Percentiles rank a stretch among this genome's conserved stretches.
phyloP scores from a whole-genome alignment of 257 asterid species.

The Nicotiana tomentosiformis region DNA sequence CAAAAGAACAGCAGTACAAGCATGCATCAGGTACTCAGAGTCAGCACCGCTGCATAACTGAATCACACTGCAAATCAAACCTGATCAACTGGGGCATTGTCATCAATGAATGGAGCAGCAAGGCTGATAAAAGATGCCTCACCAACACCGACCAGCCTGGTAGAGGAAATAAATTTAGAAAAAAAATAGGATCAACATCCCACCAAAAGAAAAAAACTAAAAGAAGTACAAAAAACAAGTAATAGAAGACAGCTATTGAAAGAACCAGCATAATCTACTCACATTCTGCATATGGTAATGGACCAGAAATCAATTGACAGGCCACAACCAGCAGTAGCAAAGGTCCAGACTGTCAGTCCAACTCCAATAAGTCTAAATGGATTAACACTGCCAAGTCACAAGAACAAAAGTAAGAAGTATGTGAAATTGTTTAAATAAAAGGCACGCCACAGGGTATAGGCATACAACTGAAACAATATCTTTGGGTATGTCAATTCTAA shows the following conservation, averaged over 20 bases:
- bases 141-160: slow-evolving; percentile 97
- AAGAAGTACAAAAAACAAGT: not conserved
- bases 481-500: not conserved
- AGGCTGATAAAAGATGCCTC: slow-evolving; percentile 99
- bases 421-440: slow-evolving; percentile 2
- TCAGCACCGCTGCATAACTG: not conserved
- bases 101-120: slow-evolving; percentile 98
- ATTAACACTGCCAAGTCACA: slow-evolving; percentile 54
- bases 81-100: slow-evolving; percentile 89
- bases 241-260: slow-evolving; percentile 3
- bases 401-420: slow-evolving; percentile 3
- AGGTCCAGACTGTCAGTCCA: slow-evolving; percentile 75
- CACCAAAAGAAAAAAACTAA: not conserved
- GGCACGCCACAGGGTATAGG: not conserved
- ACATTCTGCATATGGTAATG: slow-evolving; percentile 61
- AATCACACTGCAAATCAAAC: slow-evolving; percentile 24
- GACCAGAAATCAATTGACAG: slow-evolving; percentile 62
- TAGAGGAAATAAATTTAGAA: not conserved
- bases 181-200: slow-evolving; percentile 4
- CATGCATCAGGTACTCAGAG: not conserved
- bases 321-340: slow-evolving; percentile 74
- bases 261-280: slow-evolving; percentile 24
- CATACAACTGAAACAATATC: not conserved
- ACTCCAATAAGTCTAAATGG: slow-evolving; percentile 83
- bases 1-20: not conserved